phyloP scores from a whole-genome alignment of 2,329 filamentous ascomycete genomes.

The Hypoxylon sp. region DNA sequence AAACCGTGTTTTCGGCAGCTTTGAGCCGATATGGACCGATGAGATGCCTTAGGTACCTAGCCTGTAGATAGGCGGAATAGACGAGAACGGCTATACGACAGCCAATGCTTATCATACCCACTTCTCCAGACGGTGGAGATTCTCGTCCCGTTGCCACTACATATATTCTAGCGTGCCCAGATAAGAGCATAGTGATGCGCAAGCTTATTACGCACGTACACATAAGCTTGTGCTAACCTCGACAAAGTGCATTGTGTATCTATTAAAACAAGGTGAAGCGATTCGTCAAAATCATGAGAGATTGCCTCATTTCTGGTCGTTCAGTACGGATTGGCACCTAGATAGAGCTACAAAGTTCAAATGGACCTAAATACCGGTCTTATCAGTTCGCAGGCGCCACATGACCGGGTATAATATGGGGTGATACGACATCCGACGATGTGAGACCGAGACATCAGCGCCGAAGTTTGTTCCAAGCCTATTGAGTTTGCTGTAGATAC shows the following conservation, averaged over 20 bases:
- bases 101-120: constrained; percentile 32
- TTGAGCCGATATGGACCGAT: constrained; percentile 20
- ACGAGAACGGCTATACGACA: constrained; percentile 5
- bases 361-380: neutral
- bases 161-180: constrained; percentile 10
- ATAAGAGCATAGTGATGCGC: constrained; percentile 14
- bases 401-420: no score
- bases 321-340: neutral
- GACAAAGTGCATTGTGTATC: neutral
- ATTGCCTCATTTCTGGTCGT: constrained; percentile 8
- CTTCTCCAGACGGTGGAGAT: constrained; percentile 21
- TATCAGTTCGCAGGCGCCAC: neutral
- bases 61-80: neutral
- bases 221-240: neutral
- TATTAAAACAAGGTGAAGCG: neutral
- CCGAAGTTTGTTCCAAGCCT: neutral
- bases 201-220: constrained; percentile 4
- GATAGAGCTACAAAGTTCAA: neutral
- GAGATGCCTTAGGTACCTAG: neutral
- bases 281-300: constrained; percentile 5
- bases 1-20: constrained; percentile 17
- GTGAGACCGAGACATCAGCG: neutral
- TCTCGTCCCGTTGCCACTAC: neutral
- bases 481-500: neutral
- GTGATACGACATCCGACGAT: neutral